phyloP scores from a whole-genome alignment of 73 alveolate species.

The Tetrahymena borealis region DNA sequence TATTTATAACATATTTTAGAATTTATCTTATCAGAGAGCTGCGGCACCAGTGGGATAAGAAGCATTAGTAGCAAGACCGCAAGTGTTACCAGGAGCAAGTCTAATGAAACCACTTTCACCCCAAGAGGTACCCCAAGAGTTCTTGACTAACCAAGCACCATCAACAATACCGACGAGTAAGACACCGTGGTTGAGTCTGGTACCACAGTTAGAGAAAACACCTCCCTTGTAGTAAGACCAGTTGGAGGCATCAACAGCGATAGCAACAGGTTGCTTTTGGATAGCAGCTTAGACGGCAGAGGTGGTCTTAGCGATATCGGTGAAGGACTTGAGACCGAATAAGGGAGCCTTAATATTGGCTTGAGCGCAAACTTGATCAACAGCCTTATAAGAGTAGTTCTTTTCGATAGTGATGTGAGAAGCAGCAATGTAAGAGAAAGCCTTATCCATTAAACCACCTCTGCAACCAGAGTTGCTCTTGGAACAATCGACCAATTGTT shows the following conservation, averaged over 20 bases:
- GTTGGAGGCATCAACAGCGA: constrained; percentile 62
- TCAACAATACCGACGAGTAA: constrained; percentile 43
- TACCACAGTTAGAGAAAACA: constrained; percentile 18
- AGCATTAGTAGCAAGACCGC: no score
- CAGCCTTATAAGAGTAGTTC: constrained; percentile 42
- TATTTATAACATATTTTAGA: no score
- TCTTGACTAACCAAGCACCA: constrained; percentile 47
- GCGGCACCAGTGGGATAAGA: no score
- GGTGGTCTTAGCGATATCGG: background rate
- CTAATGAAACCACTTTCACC: constrained; percentile 56
- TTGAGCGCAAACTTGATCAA: constrained; percentile 3
- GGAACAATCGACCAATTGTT: constrained; percentile 63
- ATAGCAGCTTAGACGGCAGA: constrained; percentile 10
- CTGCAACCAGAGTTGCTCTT: constrained; percentile 38
- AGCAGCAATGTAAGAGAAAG: constrained; percentile 14
- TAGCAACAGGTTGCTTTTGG: constrained; percentile 36
- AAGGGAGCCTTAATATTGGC: no score
- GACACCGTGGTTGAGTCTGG: constrained; percentile 50
- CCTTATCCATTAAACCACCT: constrained; percentile 32
- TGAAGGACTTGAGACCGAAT: background rate
- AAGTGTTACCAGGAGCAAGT: constrained; percentile 36
- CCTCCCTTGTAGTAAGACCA: constrained; percentile 61
- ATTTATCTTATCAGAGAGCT: no score
- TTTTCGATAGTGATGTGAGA: background rate
- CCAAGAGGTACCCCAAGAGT: constrained; percentile 64